phyloP scores from a whole-genome alignment of 2,329 filamentous ascomycete genomes.

The Monosporascus ibericus region DNA sequence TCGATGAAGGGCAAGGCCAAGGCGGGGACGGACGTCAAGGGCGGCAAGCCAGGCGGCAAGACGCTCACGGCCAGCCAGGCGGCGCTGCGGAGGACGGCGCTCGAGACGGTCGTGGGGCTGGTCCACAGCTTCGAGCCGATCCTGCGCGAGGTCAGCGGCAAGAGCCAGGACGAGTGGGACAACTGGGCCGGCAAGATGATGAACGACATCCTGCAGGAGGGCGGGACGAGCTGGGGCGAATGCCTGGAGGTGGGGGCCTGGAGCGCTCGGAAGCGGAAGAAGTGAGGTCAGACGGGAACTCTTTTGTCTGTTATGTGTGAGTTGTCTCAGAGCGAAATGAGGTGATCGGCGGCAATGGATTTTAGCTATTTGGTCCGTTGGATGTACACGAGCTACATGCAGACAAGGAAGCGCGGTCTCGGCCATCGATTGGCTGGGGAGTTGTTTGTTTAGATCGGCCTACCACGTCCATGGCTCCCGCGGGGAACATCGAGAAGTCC shows the following conservation, averaged over 20 bases:
- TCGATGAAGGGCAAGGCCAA: constrained; percentile 43
- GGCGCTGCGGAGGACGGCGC: constrained; percentile 71
- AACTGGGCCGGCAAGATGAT: constrained; percentile 85
- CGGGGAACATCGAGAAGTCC: neutral
- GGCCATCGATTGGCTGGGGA: neutral
- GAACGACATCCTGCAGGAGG: constrained; percentile 72
- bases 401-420: too few relatives aligned
- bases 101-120: constrained; percentile 74
- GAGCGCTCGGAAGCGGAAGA: constrained; percentile 67
- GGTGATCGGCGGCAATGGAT: too few relatives aligned
- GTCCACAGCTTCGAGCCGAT: constrained; percentile 81
- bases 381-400: too few relatives aligned
- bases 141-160: constrained; percentile 74
- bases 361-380: too few relatives aligned
- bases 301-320: neutral
- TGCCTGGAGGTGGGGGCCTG: constrained; percentile 84
- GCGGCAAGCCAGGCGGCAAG: constrained; percentile 35
- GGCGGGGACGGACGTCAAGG: constrained; percentile 21
- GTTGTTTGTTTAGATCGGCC: neutral
- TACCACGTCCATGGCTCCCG: neutral
- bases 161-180: constrained; percentile 89
- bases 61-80: constrained; percentile 61
- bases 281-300: neutral
- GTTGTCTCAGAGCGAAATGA: neutral
- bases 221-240: constrained; percentile 75